These are phyloP conservation scores for Pseudogymnoascus destructans DNA, from an alignment of 2,329 filamentous ascomycete genomes.

Conservation along the genomic window DNA sequence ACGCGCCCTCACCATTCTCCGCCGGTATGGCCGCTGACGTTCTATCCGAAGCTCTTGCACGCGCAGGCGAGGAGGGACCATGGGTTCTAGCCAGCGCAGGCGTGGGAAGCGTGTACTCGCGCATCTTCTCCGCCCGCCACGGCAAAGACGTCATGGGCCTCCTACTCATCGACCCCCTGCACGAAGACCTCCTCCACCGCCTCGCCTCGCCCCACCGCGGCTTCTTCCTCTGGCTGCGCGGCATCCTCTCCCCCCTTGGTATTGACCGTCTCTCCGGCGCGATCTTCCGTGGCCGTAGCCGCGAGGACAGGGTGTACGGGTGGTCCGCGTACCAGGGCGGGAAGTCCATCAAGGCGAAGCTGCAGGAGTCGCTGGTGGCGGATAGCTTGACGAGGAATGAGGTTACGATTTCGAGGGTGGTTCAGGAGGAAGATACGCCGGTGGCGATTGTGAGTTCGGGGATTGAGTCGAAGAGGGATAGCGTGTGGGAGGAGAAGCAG, in stretches of 20 bases:
- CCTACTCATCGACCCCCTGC: conserved; percentile 74
- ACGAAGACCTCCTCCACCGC: conserved; percentile 68
- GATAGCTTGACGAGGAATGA: conserved; percentile 75
- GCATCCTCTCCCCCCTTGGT: conserved; percentile 76
- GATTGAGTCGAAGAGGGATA: conserved; percentile 49
- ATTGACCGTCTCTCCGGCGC: conserved; percentile 69
- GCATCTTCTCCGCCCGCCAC: conserved; percentile 82
- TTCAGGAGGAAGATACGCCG: conserved; percentile 64
- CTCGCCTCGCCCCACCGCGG: conserved; percentile 57
- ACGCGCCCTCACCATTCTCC: conserved; percentile 83
- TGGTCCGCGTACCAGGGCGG: conserved; percentile 63
- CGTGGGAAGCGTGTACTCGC: conserved; percentile 75
- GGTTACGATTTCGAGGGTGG: conserved; percentile 61
- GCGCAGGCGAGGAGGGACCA: conserved; percentile 70
- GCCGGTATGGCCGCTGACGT: conserved; percentile 87
- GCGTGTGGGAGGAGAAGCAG: conserved; percentile 73
- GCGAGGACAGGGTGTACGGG: conserved; percentile 77
- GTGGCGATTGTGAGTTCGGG: conserved; percentile 76
- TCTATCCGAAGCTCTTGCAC: conserved; percentile 71
- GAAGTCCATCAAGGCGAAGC: conserved; percentile 75
- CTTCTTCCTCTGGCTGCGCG: conserved; percentile 76
- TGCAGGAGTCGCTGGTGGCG: conserved; percentile 87
- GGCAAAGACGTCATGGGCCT: conserved; percentile 61
- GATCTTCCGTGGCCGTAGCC: conserved; percentile 65
- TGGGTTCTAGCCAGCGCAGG: conserved; percentile 83